These are phyloP conservation scores for Cadophora gregata DNA, from an alignment of 2,329 filamentous ascomycete species.

Conservation along the genomic window DNA sequence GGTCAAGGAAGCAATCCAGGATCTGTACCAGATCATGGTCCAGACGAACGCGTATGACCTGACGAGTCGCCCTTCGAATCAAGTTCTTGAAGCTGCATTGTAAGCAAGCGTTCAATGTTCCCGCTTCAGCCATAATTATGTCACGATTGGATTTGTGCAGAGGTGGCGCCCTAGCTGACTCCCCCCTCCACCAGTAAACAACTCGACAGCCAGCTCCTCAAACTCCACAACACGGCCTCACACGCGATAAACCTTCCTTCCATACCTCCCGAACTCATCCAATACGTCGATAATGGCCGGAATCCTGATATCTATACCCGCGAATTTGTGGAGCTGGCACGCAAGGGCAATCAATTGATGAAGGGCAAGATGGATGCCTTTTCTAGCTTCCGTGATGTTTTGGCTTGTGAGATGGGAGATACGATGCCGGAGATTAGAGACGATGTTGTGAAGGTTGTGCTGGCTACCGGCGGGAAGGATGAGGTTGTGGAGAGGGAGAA, in stretches of 20 bases:
- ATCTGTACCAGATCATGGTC: conserved; percentile 68
- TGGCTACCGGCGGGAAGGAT: conserved; percentile 36
- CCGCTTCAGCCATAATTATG: conserved; percentile 13
- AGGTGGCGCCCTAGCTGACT: not conserved
- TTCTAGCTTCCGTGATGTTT: conserved; percentile 62
- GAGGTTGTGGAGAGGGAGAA: conserved; percentile 22
- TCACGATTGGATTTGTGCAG: not conserved
- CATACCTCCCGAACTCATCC: conserved; percentile 66
- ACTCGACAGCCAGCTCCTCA: conserved; percentile 50
- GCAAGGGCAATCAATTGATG: conserved; percentile 70
- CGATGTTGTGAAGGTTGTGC: conserved; percentile 41
- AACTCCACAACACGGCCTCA: conserved; percentile 50
- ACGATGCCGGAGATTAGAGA: conserved; percentile 42
- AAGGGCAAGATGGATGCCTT: conserved; percentile 69
- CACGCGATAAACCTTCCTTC: conserved; percentile 51
- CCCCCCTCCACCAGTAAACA: conserved; percentile 48
- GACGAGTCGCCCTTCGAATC: conserved; percentile 53
- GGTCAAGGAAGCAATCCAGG: conserved; percentile 67
- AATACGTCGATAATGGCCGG: conserved; percentile 73
- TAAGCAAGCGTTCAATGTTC: conserved; percentile 38
- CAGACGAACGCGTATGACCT: conserved; percentile 67
- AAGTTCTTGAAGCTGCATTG: conserved; percentile 62
- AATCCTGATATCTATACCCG: conserved; percentile 78
- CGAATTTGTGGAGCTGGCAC: conserved; percentile 73
- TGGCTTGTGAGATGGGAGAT: conserved; percentile 52